Percentiles rank a stretch among this genome's conserved stretches.
These are phyloP conservation scores for Penicillium sumatraense DNA, from an alignment of 2,329 filamentous ascomycete species.

Conservation along the genomic window DNA sequence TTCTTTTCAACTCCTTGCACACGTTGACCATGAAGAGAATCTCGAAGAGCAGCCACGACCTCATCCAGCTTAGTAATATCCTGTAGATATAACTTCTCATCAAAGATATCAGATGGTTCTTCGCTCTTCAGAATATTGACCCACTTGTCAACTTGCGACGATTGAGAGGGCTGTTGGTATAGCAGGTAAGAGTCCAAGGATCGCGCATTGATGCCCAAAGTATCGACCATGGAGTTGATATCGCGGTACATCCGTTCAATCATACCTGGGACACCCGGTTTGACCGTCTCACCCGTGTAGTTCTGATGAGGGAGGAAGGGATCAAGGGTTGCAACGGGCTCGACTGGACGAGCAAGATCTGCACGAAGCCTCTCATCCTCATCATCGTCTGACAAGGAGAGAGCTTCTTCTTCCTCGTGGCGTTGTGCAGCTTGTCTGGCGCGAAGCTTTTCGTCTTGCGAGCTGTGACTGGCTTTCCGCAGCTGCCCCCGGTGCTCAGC, in stretches of 20 bases:
- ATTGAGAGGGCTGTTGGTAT: conserved; percentile 47
- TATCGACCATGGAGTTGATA: conserved; percentile 84
- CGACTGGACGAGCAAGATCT: conserved; percentile 49
- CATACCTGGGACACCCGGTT: conserved; percentile 54
- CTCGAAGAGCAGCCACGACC: conserved; percentile 68
- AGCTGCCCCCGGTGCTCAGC: conserved; percentile 34
- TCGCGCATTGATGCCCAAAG: conserved; percentile 82
- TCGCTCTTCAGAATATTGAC: conserved; percentile 45
- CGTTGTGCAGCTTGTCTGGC: conserved; percentile 37
- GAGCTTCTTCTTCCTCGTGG: conserved; percentile 36
- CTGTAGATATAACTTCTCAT: conserved; percentile 72
- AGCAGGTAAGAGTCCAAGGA: conserved; percentile 62
- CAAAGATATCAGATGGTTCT: conserved; percentile 70
- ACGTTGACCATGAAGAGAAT: conserved; percentile 68
- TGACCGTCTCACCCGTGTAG: conserved; percentile 48
- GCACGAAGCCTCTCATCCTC: conserved; percentile 53
- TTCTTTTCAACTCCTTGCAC: conserved; percentile 72
- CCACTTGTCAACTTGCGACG: conserved; percentile 57
- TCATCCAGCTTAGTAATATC: conserved; percentile 73
- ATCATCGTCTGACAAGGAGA: conserved; percentile 50
- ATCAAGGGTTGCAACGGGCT: conserved; percentile 50
- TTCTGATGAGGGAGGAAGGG: conserved; percentile 55
- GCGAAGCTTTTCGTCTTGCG: conserved; percentile 34
- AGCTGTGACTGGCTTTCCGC: conserved; percentile 27
- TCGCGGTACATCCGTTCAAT: conserved; percentile 56